Base-by-base conservation (phyloP, 495 filamentous ascomycete genomes). In the Penicillium arizonense region DNA sequence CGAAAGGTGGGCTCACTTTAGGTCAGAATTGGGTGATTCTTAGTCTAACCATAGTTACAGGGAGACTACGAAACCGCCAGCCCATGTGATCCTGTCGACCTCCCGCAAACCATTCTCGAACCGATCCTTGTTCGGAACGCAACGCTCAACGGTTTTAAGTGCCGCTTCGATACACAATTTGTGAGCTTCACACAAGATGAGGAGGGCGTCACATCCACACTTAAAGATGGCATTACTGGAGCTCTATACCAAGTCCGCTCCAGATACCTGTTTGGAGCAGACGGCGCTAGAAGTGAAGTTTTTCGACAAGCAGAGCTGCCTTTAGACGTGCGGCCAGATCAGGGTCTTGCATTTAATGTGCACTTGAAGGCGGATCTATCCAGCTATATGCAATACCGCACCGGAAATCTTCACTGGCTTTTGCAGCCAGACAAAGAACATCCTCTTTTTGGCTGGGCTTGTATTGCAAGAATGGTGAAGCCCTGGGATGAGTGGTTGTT, bases 401-500 rank as follows among this genome's bases (percentile, higher is more conserved):
- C 64, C 12, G 82, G 82, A 0, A 82, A 82, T 53, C 71, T 85
- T 24, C 81, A 85, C 50, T 84, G 79, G 78, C 65, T 80, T 30
- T 63, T 82, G 47, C 68, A 74, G 43, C 77, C 79, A 1, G 76
- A 81, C 20, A 56, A 56, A 8, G 67, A 76, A 39, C 64, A 73
- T 33, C 71, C 70, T 3, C 55, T 55, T 1, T 78, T 69, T 56
- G 75, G 67, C 0, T 77, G 75, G 72, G 60, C 61, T 12, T 52
- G 57, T 12, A 70, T 78, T 41, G 55, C 72, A 4, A 60, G 80
- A 20, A 78, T 83, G 76, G 76, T 83, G 3, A 79, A 78, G 61
- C 73, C 79, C 1, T 83, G 78, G 79, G 53, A 78, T 58, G 72
- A 82, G 58, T 80, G 80, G 80, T 71, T 83, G 61, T 76, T 82